These are phyloP conservation scores for Cyberlindnera nakhonratchasimensis DNA, from an alignment of 805 yeast genomes.

Conservation along the genomic window DNA sequence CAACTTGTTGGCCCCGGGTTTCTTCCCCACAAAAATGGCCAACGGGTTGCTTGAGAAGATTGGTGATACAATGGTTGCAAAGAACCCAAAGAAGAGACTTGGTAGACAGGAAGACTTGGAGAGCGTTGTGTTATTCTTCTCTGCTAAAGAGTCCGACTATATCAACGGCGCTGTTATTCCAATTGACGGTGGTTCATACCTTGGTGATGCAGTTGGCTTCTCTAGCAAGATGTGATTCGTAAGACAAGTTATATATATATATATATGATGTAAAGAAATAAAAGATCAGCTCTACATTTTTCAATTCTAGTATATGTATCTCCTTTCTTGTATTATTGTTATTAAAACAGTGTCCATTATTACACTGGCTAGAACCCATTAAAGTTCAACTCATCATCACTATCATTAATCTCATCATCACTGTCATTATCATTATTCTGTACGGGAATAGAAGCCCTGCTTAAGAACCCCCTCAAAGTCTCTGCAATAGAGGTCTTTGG, in stretches of 20 bases:
- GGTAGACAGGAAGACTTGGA: constrained; percentile 61
- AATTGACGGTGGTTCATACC: constrained; percentile 64
- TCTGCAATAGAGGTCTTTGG: constrained; percentile 18
- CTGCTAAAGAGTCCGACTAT: constrained; percentile 54
- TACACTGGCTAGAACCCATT: constrained; percentile 15
- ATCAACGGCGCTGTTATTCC: constrained; percentile 66
- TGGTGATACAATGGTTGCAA: constrained; percentile 43
- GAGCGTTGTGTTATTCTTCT: constrained; percentile 51
- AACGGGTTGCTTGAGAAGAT: constrained; percentile 51
- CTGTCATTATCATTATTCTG: constrained; percentile 12
- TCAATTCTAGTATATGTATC: too few species aligned
- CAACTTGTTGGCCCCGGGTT: constrained; percentile 72
- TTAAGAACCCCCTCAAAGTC: constrained; percentile 20
- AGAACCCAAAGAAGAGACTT: constrained; percentile 60
- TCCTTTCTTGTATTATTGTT: neutral
- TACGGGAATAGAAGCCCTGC: constrained; percentile 8
- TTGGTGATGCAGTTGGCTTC: constrained; percentile 30
- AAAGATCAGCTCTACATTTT: too few species aligned
- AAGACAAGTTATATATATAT: too few species aligned
- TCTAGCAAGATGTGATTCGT: constrained; percentile 9
- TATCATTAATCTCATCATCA: constrained; percentile 9
- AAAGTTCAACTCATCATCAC: constrained; percentile 15
- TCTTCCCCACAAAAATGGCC: constrained; percentile 74
- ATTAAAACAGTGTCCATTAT: neutral
- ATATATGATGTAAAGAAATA: too few species aligned